Evolutionary conservation across 2,329 filamentous ascomycete species (phyloP), one percentile per base, ranked within the genome.

Genomic region (Hymenoscyphus occultus): DNA sequence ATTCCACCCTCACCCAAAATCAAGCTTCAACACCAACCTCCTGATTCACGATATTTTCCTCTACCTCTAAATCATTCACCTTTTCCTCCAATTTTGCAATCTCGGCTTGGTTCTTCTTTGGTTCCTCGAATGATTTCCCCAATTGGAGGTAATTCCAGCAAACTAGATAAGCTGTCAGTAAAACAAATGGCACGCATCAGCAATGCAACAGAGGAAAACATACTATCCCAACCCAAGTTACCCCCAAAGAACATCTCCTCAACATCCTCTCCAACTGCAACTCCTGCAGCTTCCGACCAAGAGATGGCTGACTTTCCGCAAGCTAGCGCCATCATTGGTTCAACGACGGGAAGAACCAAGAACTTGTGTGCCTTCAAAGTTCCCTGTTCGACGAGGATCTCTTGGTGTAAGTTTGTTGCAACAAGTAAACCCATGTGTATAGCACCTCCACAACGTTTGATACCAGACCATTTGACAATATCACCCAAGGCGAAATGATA

Each of bases 371-470:
- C 72, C 0, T 76, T 75, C 56, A 80, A 71, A 0, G 77, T 74
- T 3, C 60, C 60, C 61, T 80, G 71, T 42, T 76, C 75, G 62
- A 78, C 73, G 56, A 85, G 75, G 73, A 90, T 86, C 31, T 81
- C 78, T 76, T 89, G 84, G 77, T 90, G 84, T 62, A 90, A 83
- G 74, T 93, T 93, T 62, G 82, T 77, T 6, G 86, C 90, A 2
- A 84, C 84, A 67, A 83, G 81, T 72, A 87, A 84, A 45, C 90
- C 91, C 80, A 88, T 87, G 73, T 90, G 85, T 83, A 93, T 91
- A 40, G 91, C 91, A 16, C 82, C 85, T 31, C 91, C 90, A 71
- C 88, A 91, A 56, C 91, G 88, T 80, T 92, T 93, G 78, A 94
- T 92, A 56, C 90, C 90, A 0, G 88, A 84, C 90, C 91, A 93